phyloP scores from a whole-genome alignment of 371 early-diverging fungal species.

The Batkoa obscura region DNA sequence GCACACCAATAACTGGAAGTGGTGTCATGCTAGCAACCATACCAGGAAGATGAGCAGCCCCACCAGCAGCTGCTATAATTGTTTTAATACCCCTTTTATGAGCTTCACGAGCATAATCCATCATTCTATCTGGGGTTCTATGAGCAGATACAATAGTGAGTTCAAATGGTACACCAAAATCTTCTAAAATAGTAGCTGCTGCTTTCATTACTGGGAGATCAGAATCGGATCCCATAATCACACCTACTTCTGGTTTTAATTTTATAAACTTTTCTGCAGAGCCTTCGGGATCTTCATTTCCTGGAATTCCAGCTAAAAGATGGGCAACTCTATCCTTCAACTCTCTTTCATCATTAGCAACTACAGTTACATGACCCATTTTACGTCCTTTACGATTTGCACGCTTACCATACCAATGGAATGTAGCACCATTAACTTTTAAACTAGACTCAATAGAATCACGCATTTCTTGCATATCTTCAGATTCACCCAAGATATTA shows the following conservation, averaged over 20 bases:
- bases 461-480: conserved; percentile 13
- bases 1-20: conserved; percentile 92
- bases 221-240: conserved; percentile 95
- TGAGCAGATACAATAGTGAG: conserved; percentile 90
- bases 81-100: conserved; percentile 77
- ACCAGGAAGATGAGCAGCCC: conserved; percentile 94
- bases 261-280: background rate
- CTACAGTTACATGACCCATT: conserved; percentile 93
- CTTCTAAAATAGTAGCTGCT: conserved; percentile 65
- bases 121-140: conserved; percentile 83
- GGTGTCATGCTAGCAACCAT: conserved; percentile 95
- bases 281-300: background rate
- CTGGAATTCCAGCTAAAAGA: conserved; percentile 20
- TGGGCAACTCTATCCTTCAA: conserved; percentile 35
- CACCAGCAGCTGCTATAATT: conserved; percentile 94
- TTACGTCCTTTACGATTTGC: conserved; percentile 75
- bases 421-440: conserved; percentile 59
- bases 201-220: conserved; percentile 87
- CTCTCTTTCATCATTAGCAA: conserved; percentile 60
- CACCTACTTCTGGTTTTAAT: conserved; percentile 61
- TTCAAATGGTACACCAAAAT: conserved; percentile 84
- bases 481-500: conserved; percentile 67
- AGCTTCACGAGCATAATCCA: conserved; percentile 73
- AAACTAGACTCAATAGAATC: conserved; percentile 29
- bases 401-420: conserved; percentile 85